phyloP scores from a whole-genome alignment of 108 stramenopile genomes.

The Thalassiosira profunda region DNA sequence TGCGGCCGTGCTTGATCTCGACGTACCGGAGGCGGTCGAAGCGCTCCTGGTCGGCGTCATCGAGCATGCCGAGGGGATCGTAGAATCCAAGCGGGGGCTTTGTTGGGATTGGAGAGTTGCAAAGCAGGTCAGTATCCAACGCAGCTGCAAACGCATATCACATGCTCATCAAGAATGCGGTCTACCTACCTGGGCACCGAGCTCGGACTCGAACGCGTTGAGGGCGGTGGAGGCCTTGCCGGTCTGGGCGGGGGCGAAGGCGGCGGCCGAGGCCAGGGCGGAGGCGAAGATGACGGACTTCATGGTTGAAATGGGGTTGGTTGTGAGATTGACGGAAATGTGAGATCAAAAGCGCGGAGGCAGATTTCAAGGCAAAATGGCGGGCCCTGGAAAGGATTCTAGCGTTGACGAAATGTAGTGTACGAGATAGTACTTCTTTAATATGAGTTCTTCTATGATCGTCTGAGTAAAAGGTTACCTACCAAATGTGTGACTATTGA shows the following conservation, averaged over 20 bases:
- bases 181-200: constrained; percentile 92
- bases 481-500: too few species aligned
- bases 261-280: constrained; percentile 69
- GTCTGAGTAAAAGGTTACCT: too few species aligned
- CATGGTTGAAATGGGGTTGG: constrained; percentile 33
- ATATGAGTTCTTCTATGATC: too few species aligned
- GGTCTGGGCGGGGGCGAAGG: constrained; percentile 59
- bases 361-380: too few species aligned
- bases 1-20: constrained; percentile 80
- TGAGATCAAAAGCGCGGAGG: too few species aligned
- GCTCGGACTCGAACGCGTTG: constrained; percentile 72
- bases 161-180: too few species aligned
- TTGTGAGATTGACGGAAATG: too few species aligned
- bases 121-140: too few species aligned
- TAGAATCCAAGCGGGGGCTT: constrained; percentile 82
- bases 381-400: too few species aligned
- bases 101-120: neutral
- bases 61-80: constrained; percentile 70
- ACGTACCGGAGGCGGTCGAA: constrained; percentile 55
- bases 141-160: too few species aligned
- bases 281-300: constrained; percentile 64
- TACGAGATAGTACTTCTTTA: too few species aligned
- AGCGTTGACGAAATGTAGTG: too few species aligned
- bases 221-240: constrained; percentile 49
- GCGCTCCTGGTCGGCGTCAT: constrained; percentile 49